These are phyloP conservation scores for Xylariales sp. DNA, from an alignment of 2,329 filamentous ascomycete species.

Conservation along the genomic window DNA sequence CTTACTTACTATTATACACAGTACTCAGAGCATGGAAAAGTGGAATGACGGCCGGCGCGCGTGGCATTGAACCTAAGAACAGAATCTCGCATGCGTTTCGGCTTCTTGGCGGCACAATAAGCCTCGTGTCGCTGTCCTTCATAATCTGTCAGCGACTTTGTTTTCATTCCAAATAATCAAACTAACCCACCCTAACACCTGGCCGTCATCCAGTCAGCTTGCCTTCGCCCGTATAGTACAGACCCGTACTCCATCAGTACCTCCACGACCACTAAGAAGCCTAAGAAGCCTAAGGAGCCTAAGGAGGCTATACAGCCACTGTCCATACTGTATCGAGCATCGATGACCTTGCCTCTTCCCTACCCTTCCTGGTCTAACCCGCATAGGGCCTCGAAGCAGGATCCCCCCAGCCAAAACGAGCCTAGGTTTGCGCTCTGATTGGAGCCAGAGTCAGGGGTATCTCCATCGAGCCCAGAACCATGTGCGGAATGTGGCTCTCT, in stretches of 20 bases:
- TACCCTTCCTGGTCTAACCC: constrained; percentile 27
- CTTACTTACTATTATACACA: neutral
- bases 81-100: constrained; percentile 29
- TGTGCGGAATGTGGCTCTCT: constrained; percentile 20
- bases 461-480: constrained; percentile 27
- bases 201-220: constrained; percentile 36
- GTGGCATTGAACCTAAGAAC: constrained; percentile 31
- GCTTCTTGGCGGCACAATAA: constrained; percentile 40
- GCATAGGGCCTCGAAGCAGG: constrained; percentile 20
- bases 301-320: constrained; percentile 17
- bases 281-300: constrained; percentile 3
- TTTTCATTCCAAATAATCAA: constrained; percentile 39
- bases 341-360: constrained; percentile 24
- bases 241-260: too few species aligned
- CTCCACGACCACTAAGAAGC: constrained; percentile 24
- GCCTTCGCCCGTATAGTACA: neutral
- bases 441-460: constrained; percentile 29
- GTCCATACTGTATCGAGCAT: constrained; percentile 30
- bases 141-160: constrained; percentile 36
- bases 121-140: constrained; percentile 32
- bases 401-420: constrained; percentile 1
- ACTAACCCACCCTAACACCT: constrained; percentile 27
- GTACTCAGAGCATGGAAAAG: constrained; percentile 14
- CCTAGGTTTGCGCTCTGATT: constrained; percentile 27
- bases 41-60: constrained; percentile 22